Evolutionary conservation across 192 early-diverging fungal species (phyloP).

Genomic region (Rhizophagus clarus): DNA sequence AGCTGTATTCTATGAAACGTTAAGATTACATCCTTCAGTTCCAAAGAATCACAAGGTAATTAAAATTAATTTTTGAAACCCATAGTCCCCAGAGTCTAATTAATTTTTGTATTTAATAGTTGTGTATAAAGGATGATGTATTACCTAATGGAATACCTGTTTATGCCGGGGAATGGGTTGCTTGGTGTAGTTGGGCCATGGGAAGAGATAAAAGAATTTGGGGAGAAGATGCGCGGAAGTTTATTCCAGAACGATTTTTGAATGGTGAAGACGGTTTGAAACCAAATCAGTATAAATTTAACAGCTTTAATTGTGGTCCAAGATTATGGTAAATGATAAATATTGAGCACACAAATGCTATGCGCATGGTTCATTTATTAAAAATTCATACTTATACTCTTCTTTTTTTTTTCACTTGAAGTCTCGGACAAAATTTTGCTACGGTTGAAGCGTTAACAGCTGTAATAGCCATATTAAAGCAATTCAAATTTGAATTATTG

Average conservation of each 20-base stretch:
- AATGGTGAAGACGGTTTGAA: slow-evolving; percentile 34
- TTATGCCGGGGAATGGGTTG: slow-evolving; percentile 50
- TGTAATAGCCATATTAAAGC: slow-evolving; percentile 37
- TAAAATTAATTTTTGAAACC: too few relatives aligned
- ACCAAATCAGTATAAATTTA: slow-evolving; percentile 48
- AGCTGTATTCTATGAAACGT: slow-evolving; percentile 45
- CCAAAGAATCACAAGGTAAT: slow-evolving; percentile 57
- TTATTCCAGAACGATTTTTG: slow-evolving; percentile 70
- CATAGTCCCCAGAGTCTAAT: too few relatives aligned
- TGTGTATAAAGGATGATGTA: slow-evolving; percentile 51
- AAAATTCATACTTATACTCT: too few relatives aligned
- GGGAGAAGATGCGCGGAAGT: slow-evolving; percentile 65
- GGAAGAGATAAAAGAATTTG: slow-evolving; percentile 58
- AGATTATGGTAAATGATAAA: slow-evolving; percentile 43
- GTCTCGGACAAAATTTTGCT: slow-evolving; percentile 46
- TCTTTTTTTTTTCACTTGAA: background rate
- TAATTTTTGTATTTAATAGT: background rate
- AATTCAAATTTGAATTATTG: slow-evolving; percentile 41
- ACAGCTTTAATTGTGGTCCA: slow-evolving; percentile 63
- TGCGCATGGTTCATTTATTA: too few relatives aligned
- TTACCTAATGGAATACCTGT: slow-evolving; percentile 65
- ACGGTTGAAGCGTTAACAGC: slow-evolving; percentile 42
- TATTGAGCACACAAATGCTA: too few relatives aligned
- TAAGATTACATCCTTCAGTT: slow-evolving; percentile 70
- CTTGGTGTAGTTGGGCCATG: slow-evolving; percentile 55